Percentiles rank a stretch among this genome's conserved stretches.
phyloP scores from a whole-genome alignment of 345 rosid species.

The Citrus reticulata region DNA sequence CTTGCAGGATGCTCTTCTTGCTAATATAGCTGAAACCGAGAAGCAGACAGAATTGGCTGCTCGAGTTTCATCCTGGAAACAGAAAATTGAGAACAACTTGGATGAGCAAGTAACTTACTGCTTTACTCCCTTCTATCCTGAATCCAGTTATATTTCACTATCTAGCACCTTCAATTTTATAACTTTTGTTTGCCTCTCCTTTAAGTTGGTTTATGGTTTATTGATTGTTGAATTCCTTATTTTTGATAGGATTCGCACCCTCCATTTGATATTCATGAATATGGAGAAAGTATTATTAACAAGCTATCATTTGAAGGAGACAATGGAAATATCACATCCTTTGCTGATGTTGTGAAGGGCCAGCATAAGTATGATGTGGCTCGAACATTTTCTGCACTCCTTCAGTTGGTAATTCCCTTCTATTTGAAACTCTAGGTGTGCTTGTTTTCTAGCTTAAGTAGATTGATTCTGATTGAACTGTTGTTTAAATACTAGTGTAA shows the following conservation, averaged over 20 bases:
- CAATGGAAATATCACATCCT: slow-evolving; percentile 35
- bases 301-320: slow-evolving; percentile 52
- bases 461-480: neutral
- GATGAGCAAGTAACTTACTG: slow-evolving; percentile 70
- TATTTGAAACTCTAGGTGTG: neutral
- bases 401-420: slow-evolving; percentile 69
- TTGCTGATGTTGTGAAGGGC: slow-evolving; percentile 62
- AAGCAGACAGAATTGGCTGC: slow-evolving; percentile 90
- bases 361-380: slow-evolving; percentile 88
- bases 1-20: slow-evolving; percentile 86
- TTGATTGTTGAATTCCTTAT: neutral
- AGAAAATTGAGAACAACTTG: slow-evolving; percentile 83
- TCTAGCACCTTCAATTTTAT: slow-evolving; percentile 1
- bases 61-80: slow-evolving; percentile 93
- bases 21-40: slow-evolving; percentile 88
- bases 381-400: slow-evolving; percentile 91
- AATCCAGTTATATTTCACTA: neutral
- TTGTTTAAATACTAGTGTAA: neutral
- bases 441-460: neutral
- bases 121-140: neutral
- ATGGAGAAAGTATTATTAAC: slow-evolving; percentile 61
- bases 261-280: slow-evolving; percentile 91
- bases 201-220: neutral
- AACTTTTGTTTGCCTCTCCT: neutral
- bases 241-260: slow-evolving; percentile 69